phyloP scores from a whole-genome alignment of 2,329 filamentous ascomycete species.

The Cordyceps cateniannulata region DNA sequence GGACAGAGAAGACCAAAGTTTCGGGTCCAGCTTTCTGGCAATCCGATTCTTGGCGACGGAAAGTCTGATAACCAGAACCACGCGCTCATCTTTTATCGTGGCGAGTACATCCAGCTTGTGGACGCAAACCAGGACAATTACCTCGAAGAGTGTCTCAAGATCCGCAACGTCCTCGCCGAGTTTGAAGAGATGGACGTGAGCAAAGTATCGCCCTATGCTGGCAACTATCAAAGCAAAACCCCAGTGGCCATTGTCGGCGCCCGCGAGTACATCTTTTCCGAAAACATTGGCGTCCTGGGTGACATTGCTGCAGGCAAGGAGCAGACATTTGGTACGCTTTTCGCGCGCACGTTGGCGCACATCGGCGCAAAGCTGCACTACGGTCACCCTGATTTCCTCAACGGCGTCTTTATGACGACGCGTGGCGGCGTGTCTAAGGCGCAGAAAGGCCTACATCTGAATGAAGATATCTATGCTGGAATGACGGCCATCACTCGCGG shows the following conservation, averaged over 20 bases:
- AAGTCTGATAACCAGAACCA: conserved; percentile 99
- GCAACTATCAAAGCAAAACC: conserved; percentile 67
- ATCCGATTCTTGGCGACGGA: conserved; percentile 95
- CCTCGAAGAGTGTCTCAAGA: conserved; percentile 96
- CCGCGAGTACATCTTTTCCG: conserved; percentile 99
- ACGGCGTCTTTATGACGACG: conserved; percentile 98
- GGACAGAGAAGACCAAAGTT: conserved; percentile 96
- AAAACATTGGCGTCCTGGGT: conserved; percentile 98
- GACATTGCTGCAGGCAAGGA: conserved; percentile 98
- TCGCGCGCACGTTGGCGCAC: conserved; percentile 90
- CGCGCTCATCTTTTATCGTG: conserved; percentile 95
- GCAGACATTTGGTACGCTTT: conserved; percentile 98
- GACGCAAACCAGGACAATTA: conserved; percentile 99
- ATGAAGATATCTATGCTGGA: conserved; percentile 99
- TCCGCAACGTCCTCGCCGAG: conserved; percentile 91
- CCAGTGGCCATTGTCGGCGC: conserved; percentile 97
- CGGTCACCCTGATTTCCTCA: conserved; percentile 98
- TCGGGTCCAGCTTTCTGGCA: conserved; percentile 92
- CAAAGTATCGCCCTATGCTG: conserved; percentile 93
- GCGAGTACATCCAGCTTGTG: conserved; percentile 98
- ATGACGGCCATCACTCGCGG: conserved; percentile 95
- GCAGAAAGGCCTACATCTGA: conserved; percentile 94
- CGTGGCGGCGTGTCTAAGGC: conserved; percentile 98
- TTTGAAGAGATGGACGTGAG: conserved; percentile 98
- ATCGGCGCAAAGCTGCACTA: conserved; percentile 99